phyloP scores from a whole-genome alignment of 1,284 basidiomycete species.

The Mycena citricolor region DNA sequence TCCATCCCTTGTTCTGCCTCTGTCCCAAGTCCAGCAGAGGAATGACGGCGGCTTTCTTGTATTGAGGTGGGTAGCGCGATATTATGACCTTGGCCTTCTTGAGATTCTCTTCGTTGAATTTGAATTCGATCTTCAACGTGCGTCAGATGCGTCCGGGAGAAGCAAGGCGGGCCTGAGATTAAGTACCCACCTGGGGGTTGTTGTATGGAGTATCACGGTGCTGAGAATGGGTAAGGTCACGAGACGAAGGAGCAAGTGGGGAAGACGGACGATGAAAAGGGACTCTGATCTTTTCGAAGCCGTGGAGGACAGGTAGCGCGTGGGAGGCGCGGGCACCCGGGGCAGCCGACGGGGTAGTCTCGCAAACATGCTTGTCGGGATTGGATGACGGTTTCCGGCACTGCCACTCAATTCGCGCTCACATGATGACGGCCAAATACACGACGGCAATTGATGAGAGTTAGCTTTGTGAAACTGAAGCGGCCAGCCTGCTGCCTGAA shows the following conservation, averaged over 20 bases:
- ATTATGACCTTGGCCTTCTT: conserved; percentile 89
- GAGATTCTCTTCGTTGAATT: conserved; percentile 80
- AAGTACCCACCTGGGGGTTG: conserved; percentile 69
- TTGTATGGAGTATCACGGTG: conserved; percentile 94
- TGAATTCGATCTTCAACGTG: conserved; percentile 77
- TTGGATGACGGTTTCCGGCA: conserved; percentile 9
- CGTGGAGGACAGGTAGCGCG: conserved; percentile 47
- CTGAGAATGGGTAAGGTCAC: conserved; percentile 39
- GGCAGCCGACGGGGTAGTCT: conserved; percentile 35
- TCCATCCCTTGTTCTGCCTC: conserved; percentile 98
- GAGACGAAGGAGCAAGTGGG: conserved; percentile 18
- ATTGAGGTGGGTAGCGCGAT: conserved; percentile 91
- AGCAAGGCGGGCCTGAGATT: background rate
- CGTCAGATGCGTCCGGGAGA: background rate
- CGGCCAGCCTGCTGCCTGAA: too few species aligned
- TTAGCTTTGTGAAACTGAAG: too few species aligned
- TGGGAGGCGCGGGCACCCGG: conserved; percentile 26
- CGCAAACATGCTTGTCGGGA: conserved; percentile 23
- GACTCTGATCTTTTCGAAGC: conserved; percentile 51
- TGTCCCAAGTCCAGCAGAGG: conserved; percentile 96
- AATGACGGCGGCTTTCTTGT: conserved; percentile 97
- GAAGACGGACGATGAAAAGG: conserved; percentile 53
- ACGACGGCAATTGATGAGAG: too few species aligned
- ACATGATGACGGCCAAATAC: too few species aligned
- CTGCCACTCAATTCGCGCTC: conserved; percentile 11